phyloP scores from a whole-genome alignment of 768 basidiomycete genomes.

The Daedaleopsis nitida region DNA sequence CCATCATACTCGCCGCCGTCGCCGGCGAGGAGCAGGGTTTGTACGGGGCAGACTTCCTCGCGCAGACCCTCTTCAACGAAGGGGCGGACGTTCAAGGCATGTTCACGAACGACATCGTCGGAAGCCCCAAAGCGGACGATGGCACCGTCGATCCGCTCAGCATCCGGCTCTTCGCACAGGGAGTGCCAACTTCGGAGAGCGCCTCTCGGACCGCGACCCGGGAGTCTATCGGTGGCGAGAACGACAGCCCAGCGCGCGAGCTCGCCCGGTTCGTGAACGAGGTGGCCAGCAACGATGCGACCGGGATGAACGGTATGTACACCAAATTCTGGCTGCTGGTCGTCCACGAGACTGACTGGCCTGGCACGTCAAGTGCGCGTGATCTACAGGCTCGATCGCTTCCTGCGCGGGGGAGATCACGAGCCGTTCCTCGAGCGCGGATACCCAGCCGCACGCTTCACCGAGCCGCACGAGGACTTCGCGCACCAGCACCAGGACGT shows the following conservation, averaged over 20 bases:
- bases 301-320: constrained; percentile 50
- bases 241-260: constrained; percentile 53
- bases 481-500: constrained; percentile 61
- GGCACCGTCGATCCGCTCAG: constrained; percentile 47
- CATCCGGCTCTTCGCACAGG: constrained; percentile 54
- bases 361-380: constrained; percentile 42
- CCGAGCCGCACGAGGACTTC: constrained; percentile 58
- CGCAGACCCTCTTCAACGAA: constrained; percentile 41
- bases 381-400: constrained; percentile 55
- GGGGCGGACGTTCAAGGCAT: constrained; percentile 57
- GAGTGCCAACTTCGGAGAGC: constrained; percentile 49
- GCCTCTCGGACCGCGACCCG: constrained; percentile 36
- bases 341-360: not conserved
- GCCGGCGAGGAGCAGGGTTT: constrained; percentile 57
- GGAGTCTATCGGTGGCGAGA: constrained; percentile 51
- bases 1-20: constrained; percentile 54
- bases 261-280: constrained; percentile 54
- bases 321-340: not conserved
- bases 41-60: constrained; percentile 50
- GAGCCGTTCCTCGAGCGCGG: constrained; percentile 50
- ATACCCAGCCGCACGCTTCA: constrained; percentile 57
- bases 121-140: constrained; percentile 51
- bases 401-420: constrained; percentile 57
- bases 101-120: constrained; percentile 61
- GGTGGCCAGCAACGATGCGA: constrained; percentile 47